Conservation (phyloP, 2,329 filamentous ascomycete genomes). For the Claviceps pazoutovae region DNA sequence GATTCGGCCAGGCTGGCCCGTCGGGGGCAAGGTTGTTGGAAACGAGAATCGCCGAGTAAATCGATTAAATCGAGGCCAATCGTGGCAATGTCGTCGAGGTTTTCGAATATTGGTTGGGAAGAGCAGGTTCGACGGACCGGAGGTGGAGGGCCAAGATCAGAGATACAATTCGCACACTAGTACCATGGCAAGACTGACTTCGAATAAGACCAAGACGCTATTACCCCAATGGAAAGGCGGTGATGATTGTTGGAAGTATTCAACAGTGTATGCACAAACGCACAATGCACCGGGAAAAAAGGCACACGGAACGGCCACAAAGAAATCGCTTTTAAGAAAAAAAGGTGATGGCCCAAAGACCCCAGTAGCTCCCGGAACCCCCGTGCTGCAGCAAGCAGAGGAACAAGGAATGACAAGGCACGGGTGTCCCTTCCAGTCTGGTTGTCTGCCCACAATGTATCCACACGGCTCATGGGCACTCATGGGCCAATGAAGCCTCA, state of each 20-base stretch:
- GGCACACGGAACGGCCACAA: not conserved
- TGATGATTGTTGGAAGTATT: not conserved
- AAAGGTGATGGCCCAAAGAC: not conserved
- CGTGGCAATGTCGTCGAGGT: not conserved
- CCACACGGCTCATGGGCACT: not conserved
- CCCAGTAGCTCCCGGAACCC: not conserved
- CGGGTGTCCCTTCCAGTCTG: not conserved
- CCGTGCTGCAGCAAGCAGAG: not conserved
- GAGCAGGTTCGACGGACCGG: not conserved
- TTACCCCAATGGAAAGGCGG: not conserved
- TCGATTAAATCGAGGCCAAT: not conserved
- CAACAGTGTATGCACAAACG: not conserved
- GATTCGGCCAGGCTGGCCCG: not conserved
- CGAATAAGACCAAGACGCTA: not conserved
- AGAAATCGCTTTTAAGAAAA: not conserved
- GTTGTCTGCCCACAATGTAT: not conserved
- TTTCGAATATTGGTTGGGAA: not conserved
- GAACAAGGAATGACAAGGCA: not conserved
- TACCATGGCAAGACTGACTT: not conserved
- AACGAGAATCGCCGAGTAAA: no score
- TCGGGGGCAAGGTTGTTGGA: not conserved
- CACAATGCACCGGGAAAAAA: accelerated
- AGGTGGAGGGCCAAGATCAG: not conserved
- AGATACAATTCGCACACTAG: not conserved
- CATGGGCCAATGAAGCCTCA: not conserved